Conservation (phyloP, 306 rosid species). For the Ochetophila trinervis region DNA sequence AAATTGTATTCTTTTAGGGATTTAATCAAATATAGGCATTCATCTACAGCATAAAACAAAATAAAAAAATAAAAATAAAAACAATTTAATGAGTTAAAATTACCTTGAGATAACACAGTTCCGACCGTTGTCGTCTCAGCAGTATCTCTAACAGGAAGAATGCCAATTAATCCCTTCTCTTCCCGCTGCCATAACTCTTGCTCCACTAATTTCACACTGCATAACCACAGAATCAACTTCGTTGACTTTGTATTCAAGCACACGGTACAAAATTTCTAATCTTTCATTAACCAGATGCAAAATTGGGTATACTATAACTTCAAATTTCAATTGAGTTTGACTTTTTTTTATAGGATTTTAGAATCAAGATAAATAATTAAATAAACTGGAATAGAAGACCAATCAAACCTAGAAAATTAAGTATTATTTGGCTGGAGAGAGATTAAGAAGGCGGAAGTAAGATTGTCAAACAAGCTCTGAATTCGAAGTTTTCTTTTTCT, state of each 20-base stretch:
- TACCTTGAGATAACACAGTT: conserved; percentile 67
- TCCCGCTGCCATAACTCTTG: conserved; percentile 99
- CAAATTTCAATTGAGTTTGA: too few species aligned
- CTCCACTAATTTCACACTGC: conserved; percentile 94
- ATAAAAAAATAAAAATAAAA: not conserved
- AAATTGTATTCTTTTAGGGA: not conserved
- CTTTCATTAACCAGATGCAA: not conserved
- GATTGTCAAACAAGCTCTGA: too few species aligned
- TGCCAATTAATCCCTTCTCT: conserved; percentile 96
- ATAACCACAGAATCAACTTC: not conserved
- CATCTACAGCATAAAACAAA: not conserved
- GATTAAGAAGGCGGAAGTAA: too few species aligned
- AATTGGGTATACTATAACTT: too few species aligned
- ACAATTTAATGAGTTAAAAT: too few species aligned
- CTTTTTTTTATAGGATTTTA: too few species aligned
- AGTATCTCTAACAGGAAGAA: conserved; percentile 85
- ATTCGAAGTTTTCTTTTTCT: not conserved
- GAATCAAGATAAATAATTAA: too few species aligned
- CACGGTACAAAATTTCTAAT: conserved; percentile 10
- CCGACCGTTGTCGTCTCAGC: conserved; percentile 57
- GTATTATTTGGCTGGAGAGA: too few species aligned
- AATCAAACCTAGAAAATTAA: too few species aligned
- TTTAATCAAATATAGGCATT: not conserved
- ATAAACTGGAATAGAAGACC: too few species aligned
- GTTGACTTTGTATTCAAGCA: not conserved